Percentiles rank a stretch among this genome's conserved stretches.
Evolutionary conservation across 768 basidiomycete genomes (phyloP).

Genomic region (Mycena alexandri): DNA sequence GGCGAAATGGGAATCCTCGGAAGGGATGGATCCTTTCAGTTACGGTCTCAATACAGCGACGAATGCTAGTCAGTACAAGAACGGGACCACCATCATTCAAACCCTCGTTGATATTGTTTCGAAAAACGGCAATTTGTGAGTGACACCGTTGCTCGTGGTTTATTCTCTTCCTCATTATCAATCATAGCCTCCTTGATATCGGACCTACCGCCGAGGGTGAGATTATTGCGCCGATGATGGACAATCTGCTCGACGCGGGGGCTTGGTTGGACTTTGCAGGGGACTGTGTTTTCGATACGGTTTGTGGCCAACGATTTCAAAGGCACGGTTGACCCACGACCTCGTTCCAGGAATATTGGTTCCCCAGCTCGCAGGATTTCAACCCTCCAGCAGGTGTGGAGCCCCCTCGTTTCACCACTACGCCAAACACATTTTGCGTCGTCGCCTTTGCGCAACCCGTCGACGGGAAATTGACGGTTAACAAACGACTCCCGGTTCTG

Average conservation of each 20-base stretch:
- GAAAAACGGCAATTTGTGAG: slow-evolving; percentile 74
- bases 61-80: slow-evolving; percentile 59
- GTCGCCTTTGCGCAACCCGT: slow-evolving; percentile 56
- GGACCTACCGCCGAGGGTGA: slow-evolving; percentile 69
- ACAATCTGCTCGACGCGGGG: slow-evolving; percentile 64
- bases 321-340: background rate
- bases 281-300: slow-evolving; percentile 66
- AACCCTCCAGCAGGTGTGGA: slow-evolving; percentile 41
- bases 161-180: background rate
- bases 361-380: slow-evolving; percentile 56
- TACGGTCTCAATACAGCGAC: slow-evolving; percentile 64
- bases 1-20: slow-evolving; percentile 68
- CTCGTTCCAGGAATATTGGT: slow-evolving; percentile 60
- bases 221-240: slow-evolving; percentile 61
- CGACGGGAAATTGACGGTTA: slow-evolving; percentile 50
- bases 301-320: slow-evolving; percentile 40
- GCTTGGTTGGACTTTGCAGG: slow-evolving; percentile 64
- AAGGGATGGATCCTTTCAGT: slow-evolving; percentile 68
- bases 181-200: slow-evolving; percentile 60
- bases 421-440: slow-evolving; percentile 64
- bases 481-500: slow-evolving; percentile 57
- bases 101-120: slow-evolving; percentile 69
- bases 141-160: background rate
- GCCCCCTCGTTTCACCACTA: slow-evolving; percentile 62
- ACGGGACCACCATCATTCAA: slow-evolving; percentile 61